Percentiles rank a stretch among this genome's conserved stretches.
Conservation (phyloP, 1,284 basidiomycete species). For the Cryptococcus neoformans region DNA sequence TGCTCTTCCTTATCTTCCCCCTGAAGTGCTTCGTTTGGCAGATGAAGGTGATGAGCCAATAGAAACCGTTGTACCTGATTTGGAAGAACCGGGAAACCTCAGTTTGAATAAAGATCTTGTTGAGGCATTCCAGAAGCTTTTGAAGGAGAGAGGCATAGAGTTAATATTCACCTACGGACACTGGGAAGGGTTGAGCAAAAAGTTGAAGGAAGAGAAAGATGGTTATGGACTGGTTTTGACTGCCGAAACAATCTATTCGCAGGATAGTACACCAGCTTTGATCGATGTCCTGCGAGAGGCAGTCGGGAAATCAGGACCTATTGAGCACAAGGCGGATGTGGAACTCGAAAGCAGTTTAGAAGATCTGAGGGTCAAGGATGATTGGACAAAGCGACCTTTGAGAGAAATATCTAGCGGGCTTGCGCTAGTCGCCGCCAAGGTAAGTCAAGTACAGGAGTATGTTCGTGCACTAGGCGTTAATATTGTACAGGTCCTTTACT, state of each 20-base stretch:
- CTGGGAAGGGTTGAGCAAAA: constrained; percentile 56
- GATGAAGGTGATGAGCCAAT: constrained; percentile 43
- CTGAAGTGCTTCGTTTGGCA: constrained; percentile 18
- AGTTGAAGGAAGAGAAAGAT: constrained; percentile 11
- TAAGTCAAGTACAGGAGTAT: constrained; percentile 14
- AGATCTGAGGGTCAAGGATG: constrained; percentile 22
- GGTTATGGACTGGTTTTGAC: constrained; percentile 74
- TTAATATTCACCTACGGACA: constrained; percentile 77
- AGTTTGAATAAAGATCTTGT: constrained; percentile 63
- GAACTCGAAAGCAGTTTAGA: constrained; percentile 29
- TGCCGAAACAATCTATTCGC: constrained; percentile 88
- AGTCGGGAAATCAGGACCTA: background rate
- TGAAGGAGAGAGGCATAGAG: constrained; percentile 57
- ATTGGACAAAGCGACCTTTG: constrained; percentile 20
- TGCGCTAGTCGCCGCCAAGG: constrained; percentile 47
- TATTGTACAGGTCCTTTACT: constrained; percentile 71
- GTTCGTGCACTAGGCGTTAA: constrained; percentile 1
- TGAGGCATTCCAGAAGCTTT: constrained; percentile 60
- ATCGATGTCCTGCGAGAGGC: constrained; percentile 53
- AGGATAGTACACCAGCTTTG: constrained; percentile 65
- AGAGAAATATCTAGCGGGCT: constrained; percentile 15
- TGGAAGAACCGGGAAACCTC: constrained; percentile 48
- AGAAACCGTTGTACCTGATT: constrained; percentile 51
- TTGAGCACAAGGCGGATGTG: constrained; percentile 6
- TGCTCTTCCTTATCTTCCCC: constrained; percentile 29